phyloP scores from a whole-genome alignment of 106 monocot genomes.

The Triglochin maritima region DNA sequence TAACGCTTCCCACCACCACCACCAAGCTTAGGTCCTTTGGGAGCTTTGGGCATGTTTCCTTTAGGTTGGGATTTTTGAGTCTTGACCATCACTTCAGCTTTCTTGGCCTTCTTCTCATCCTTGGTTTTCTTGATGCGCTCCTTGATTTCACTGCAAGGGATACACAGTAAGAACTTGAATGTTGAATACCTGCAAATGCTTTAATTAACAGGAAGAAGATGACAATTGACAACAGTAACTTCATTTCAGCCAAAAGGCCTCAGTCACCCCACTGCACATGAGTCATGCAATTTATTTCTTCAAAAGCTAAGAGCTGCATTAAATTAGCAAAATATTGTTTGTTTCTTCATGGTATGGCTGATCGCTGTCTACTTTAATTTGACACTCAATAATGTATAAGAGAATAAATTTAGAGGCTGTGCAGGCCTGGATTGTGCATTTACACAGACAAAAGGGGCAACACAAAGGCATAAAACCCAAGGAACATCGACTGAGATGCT shows the following conservation, averaged over 20 bases:
- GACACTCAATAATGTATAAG: too few species aligned
- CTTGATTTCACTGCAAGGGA: conserved; percentile 70
- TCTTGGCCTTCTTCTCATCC: conserved; percentile 91
- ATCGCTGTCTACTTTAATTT: too few species aligned
- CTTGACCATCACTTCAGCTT: conserved; percentile 50
- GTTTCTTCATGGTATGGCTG: too few species aligned
- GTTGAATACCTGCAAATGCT: neutral
- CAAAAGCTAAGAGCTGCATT: neutral
- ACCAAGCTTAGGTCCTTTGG: conserved; percentile 69
- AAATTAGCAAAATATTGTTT: too few species aligned
- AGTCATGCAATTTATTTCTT: neutral
- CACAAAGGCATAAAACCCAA: too few species aligned
- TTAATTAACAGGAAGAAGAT: neutral
- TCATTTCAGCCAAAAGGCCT: neutral
- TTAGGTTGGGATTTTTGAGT: conserved; percentile 50
- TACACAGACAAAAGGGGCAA: too few species aligned
- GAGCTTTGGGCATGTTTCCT: conserved; percentile 29
- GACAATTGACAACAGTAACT: neutral
- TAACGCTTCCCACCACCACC: conserved; percentile 87
- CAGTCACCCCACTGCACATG: neutral
- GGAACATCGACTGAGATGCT: too few species aligned
- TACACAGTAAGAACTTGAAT: neutral
- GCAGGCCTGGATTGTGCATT: too few species aligned
- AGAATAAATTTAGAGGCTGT: too few species aligned
- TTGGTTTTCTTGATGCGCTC: conserved; percentile 87